These are phyloP conservation scores for Populus tomentosa DNA, from an alignment of 441 rosid genomes.

Conservation along the genomic window DNA sequence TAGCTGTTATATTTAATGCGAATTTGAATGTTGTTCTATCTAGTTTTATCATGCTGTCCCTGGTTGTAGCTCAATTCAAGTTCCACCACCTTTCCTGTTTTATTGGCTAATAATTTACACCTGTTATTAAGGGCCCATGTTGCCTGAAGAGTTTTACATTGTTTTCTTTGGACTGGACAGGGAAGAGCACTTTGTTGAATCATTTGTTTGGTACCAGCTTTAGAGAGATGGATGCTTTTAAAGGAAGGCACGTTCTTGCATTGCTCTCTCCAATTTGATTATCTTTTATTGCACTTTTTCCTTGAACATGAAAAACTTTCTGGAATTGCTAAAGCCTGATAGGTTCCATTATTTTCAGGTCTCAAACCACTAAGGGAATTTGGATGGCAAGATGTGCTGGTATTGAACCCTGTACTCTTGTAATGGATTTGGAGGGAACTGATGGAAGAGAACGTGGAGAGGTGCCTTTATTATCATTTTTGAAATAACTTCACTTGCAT, in stretches of 20 bases:
- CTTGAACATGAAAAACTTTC: background rate
- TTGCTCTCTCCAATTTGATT: background rate
- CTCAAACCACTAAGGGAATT: conserved; percentile 98
- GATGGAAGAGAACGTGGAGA: conserved; percentile 99
- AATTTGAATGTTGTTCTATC: background rate
- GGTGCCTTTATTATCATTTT: conserved; percentile 35
- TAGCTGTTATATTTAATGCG: background rate
- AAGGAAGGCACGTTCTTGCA: conserved; percentile 65
- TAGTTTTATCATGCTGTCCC: background rate
- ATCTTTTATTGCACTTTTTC: background rate
- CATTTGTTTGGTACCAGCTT: conserved; percentile 86
- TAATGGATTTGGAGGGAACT: conserved; percentile 99
- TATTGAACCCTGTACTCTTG: conserved; percentile 91
- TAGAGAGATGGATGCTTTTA: conserved; percentile 98
- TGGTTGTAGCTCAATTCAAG: background rate
- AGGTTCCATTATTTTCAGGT: conserved; percentile 46
- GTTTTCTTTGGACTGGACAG: conserved; percentile 41
- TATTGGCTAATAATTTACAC: background rate
- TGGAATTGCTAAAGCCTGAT: conserved; percentile 14
- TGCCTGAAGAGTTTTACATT: conserved; percentile 13
- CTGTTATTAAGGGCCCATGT: background rate
- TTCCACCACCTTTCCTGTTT: background rate
- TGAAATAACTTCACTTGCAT: background rate
- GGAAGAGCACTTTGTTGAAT: conserved; percentile 94
- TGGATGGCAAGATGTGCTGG: conserved; percentile 93